Percentiles rank a stretch among this genome's conserved stretches.
Evolutionary conservation across 345 rosid genomes (phyloP).

Genomic region (Syzygium grande): DNA sequence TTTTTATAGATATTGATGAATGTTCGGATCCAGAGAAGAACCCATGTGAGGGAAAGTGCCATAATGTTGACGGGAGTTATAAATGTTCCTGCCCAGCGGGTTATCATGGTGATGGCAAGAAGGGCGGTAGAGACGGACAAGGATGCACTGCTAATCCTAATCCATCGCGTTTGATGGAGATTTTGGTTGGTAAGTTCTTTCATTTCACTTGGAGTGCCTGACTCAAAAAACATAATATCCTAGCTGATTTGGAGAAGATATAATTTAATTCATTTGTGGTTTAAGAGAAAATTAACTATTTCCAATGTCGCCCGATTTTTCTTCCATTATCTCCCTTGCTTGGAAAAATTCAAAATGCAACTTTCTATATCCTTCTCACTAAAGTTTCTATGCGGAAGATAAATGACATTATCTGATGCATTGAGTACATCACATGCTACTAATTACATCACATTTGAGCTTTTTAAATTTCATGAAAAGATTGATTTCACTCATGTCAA

Average conservation of each 20-base stretch:
- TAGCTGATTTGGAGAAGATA: not conserved
- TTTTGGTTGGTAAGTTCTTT: not conserved
- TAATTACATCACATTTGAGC: not conserved
- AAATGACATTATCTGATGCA: not conserved
- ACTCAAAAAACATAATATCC: not conserved
- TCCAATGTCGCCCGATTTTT: not conserved
- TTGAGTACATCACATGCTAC: not conserved
- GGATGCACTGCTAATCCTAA: not conserved
- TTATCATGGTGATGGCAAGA: not conserved
- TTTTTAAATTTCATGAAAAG: not conserved
- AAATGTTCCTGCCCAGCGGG: not conserved
- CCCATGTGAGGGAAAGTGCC: not conserved
- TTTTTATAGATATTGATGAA: not conserved
- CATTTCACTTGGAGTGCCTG: too few relatives aligned
- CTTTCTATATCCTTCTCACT: fast-evolving
- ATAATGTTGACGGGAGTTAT: not conserved
- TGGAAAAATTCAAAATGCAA: not conserved
- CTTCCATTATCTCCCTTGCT: not conserved
- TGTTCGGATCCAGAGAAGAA: not conserved
- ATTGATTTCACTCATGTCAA: not conserved
- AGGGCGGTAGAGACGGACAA: too few relatives aligned
- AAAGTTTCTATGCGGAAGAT: not conserved
- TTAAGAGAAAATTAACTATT: not conserved
- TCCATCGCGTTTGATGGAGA: not conserved
- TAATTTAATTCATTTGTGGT: not conserved